Base-by-base conservation (phyloP, 768 basidiomycete genomes). In the Lactifluus piperatus region DNA sequence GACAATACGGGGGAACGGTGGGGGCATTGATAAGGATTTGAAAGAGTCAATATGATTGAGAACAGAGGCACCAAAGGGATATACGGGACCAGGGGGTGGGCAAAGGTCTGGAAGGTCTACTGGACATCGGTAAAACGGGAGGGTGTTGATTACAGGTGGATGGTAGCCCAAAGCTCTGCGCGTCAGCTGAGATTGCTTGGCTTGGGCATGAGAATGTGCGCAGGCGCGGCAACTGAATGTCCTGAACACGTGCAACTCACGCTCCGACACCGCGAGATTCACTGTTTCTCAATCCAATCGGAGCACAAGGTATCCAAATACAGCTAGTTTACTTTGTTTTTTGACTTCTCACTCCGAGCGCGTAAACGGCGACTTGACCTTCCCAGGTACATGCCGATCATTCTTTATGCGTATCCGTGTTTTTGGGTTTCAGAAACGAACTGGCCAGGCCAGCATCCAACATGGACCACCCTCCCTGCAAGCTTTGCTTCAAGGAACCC, bases 1-100 rank as follows among this genome's bases (percentile, higher is more conserved):
- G n/a, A n/a, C n/a, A n/a, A n/a, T n/a, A n/a, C n/a, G n/a, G n/a
- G n/a, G n/a, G n/a, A n/a, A n/a, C n/a, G n/a, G n/a, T n/a, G n/a
- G 22, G 78, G 66, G 43, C 61, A 43, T 47, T 63, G 66, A 64
- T 63, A 62, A 45, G 58, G 58, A 61, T 62, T 57, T 30, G 58
- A 36, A 11, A 13, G 59, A 16, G 52, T 66, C 60, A 44, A 64
- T 47, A 34, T 62, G 50, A 34, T 39, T 30, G 46, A 41, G 45
- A 49, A 52, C 44, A 16, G 32, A 9, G 16, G 22, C n/a, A n/a
- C n/a, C n/a, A n/a, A n/a, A n/a, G n/a, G n/a, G n/a, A n/a, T n/a
- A n/a, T n/a, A n/a, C n/a, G n/a, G n/a, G n/a, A n/a, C n/a, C n/a
- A n/a, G n/a, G n/a, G n/a, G n/a, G n/a, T n/a, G n/a, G n/a, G n/a